These are phyloP conservation scores for Phytophthora cactorum DNA, from an alignment of 352 stramenopile species.

Conservation along the genomic window DNA sequence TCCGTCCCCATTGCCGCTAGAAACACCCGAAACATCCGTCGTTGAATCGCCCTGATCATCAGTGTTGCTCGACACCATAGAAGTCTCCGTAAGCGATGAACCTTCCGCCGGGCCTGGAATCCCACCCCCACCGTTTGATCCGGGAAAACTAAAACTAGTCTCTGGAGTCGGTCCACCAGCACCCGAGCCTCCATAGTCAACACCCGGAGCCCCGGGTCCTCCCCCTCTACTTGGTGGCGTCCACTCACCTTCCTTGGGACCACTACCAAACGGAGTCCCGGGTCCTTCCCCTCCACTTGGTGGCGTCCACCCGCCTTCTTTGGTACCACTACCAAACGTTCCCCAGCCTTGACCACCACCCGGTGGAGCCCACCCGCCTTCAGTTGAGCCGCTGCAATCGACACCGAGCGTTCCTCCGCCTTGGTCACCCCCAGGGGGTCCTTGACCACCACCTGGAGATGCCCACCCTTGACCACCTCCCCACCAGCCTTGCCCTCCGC, in stretches of 20 bases:
- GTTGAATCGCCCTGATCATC: background rate
- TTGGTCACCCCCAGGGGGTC: background rate
- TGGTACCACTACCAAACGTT: background rate
- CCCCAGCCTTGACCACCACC: constrained; percentile 1
- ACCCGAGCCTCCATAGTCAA: background rate
- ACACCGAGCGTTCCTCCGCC: background rate
- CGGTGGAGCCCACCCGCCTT: background rate
- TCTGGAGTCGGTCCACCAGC: background rate
- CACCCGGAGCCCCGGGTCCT: background rate
- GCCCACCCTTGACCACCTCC: background rate
- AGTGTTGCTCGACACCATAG: background rate
- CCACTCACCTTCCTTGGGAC: background rate
- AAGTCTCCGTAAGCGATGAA: background rate
- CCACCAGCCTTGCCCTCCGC: background rate
- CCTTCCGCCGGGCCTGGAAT: background rate
- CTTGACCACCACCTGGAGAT: background rate
- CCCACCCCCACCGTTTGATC: background rate
- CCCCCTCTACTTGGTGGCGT: background rate
- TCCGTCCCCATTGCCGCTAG: background rate
- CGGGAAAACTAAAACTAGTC: background rate
- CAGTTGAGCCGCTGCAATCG: constrained; percentile 5
- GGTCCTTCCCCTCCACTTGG: background rate
- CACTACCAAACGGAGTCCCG: background rate
- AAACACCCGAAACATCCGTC: background rate
- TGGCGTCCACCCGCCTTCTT: background rate